Percentiles rank a stretch among this genome's conserved stretches.
phyloP scores from a whole-genome alignment of 768 basidiomycete genomes.

The Tricholomella constricta region DNA sequence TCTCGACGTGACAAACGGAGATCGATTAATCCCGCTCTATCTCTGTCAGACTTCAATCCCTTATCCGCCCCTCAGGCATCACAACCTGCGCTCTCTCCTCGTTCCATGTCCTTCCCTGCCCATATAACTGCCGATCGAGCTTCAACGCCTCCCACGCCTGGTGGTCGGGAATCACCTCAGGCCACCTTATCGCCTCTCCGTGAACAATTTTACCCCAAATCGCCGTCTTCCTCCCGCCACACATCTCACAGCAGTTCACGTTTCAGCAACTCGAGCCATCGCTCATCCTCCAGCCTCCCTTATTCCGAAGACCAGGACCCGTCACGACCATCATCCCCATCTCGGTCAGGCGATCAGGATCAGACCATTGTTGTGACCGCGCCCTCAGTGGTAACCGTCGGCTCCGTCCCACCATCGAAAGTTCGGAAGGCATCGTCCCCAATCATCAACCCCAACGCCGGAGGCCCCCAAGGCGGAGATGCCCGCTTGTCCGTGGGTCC shows the following conservation, averaged over 20 bases:
- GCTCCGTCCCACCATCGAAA: slow-evolving; percentile 25
- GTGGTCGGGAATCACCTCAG: slow-evolving; percentile 26
- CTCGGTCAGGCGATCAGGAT: slow-evolving; percentile 39
- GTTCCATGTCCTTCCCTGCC: slow-evolving; percentile 28
- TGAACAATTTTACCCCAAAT: slow-evolving; percentile 27
- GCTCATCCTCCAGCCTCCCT: slow-evolving; percentile 23
- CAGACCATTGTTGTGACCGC: slow-evolving; percentile 42
- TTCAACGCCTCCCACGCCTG: slow-evolving; percentile 25
- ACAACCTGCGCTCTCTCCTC: slow-evolving; percentile 32
- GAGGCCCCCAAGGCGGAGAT: slow-evolving; percentile 18
- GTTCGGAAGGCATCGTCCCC: slow-evolving; percentile 12
- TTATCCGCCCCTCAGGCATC: slow-evolving; percentile 20
- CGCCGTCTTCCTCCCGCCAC: slow-evolving; percentile 25
- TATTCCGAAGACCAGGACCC: slow-evolving; percentile 17
- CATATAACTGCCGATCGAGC: slow-evolving; percentile 24
- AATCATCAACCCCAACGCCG: slow-evolving; percentile 15
- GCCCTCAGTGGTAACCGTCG: slow-evolving; percentile 23
- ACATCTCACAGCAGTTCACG: slow-evolving; percentile 33
- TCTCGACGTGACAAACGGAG: slow-evolving; percentile 46
- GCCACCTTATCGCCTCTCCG: slow-evolving; percentile 31
- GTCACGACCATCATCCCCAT: slow-evolving; percentile 39
- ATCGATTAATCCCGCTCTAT: slow-evolving; percentile 50
- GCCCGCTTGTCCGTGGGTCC: slow-evolving; percentile 24
- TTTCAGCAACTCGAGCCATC: slow-evolving; percentile 23
- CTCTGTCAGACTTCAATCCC: slow-evolving; percentile 34